Conservation (phyloP, 495 filamentous ascomycete genomes). For the Glarea lozoyensis region DNA sequence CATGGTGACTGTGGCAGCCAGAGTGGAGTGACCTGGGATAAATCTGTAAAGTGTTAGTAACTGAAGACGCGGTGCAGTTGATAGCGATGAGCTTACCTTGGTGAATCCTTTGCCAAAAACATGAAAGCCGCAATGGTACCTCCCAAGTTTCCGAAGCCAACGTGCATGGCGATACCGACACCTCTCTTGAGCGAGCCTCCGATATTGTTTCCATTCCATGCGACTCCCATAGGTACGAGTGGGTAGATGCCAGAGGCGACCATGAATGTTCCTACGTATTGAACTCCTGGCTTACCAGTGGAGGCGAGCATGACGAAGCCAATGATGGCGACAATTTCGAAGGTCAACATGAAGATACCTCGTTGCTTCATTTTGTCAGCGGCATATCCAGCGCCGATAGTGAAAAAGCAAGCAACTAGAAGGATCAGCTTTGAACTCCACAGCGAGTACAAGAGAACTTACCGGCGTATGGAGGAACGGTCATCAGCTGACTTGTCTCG, state of each 20-base stretch:
- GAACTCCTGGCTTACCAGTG: conserved; percentile 45
- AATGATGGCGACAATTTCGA: conserved; percentile 37
- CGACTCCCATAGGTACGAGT: conserved; percentile 60
- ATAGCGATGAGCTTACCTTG: conserved; percentile 40
- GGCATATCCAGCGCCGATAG: conserved; percentile 38
- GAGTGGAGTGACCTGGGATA: conserved; percentile 41
- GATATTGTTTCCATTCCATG: conserved; percentile 76
- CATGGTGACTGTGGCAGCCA: conserved; percentile 36
- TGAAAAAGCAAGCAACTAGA: conserved; percentile 46
- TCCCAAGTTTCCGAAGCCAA: conserved; percentile 67
- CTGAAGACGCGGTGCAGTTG: not conserved
- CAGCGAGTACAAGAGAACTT: no score
- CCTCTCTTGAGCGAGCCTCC: conserved; percentile 68
- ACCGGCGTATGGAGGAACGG: conserved; percentile 58
- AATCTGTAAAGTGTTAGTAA: not conserved
- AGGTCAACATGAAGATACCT: conserved; percentile 47
- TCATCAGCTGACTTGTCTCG: conserved; percentile 54
- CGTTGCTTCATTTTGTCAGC: conserved; percentile 42
- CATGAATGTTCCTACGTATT: conserved; percentile 65
- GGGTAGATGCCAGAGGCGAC: conserved; percentile 64
- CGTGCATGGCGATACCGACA: conserved; percentile 71
- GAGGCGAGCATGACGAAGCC: conserved; percentile 58
- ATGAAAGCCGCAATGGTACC: conserved; percentile 60
- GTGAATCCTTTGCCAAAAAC: conserved; percentile 46
- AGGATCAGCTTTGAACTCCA: no score